phyloP scores from a whole-genome alignment of 495 filamentous ascomycete genomes.

The Neurospora tetraspora region DNA sequence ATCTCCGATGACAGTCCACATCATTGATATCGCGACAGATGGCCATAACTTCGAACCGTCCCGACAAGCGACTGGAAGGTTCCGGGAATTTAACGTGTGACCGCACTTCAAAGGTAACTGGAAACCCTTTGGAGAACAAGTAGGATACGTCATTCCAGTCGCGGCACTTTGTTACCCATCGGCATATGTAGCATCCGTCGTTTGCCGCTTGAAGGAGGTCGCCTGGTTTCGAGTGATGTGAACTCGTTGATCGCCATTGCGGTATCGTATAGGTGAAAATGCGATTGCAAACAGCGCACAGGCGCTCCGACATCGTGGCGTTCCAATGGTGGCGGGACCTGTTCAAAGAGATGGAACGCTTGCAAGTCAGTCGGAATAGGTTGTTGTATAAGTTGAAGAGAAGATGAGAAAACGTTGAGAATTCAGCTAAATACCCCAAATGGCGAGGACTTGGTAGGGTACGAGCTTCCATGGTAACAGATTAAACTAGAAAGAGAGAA shows the following conservation, averaged over 20 bases:
- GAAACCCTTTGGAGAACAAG: neutral
- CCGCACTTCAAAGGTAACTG: neutral
- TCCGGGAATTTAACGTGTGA: no score
- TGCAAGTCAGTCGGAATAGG: neutral
- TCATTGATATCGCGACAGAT: no score
- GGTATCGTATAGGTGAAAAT: no score
- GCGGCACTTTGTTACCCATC: neutral
- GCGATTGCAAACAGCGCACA: neutral
- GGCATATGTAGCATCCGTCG: neutral
- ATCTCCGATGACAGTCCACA: no score
- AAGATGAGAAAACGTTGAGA: neutral
- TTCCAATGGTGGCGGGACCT: neutral
- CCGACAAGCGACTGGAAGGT: no score
- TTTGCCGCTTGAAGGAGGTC: neutral
- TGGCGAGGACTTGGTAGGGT: neutral
- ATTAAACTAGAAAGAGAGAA: neutral
- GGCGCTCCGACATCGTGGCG: neutral
- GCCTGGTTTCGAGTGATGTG: neutral
- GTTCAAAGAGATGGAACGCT: neutral
- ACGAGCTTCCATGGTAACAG: neutral
- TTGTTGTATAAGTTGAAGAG: neutral
- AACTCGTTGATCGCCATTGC: no score
- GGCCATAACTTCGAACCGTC: no score
- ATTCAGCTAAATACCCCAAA: neutral
- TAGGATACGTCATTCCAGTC: neutral